These are phyloP conservation scores for Lathyrus aphaca DNA, from an alignment of 306 rosid genomes.

Conservation along the genomic window DNA sequence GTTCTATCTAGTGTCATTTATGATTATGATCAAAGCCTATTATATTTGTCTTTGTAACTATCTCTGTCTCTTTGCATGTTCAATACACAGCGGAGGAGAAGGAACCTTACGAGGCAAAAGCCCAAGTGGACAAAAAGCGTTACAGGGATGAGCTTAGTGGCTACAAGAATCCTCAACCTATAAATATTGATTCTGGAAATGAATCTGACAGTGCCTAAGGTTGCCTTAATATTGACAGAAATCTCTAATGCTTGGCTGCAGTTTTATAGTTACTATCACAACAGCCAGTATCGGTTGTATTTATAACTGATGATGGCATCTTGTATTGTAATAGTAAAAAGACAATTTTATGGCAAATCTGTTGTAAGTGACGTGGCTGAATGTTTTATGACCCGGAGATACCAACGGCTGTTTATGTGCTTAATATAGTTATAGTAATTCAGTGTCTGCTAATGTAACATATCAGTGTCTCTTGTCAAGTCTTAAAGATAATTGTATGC, in stretches of 20 bases:
- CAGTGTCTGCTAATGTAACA: neutral
- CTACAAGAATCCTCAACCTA: constrained; percentile 87
- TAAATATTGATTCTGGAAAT: constrained; percentile 83
- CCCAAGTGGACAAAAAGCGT: constrained; percentile 85
- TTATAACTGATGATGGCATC: neutral
- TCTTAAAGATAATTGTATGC: neutral
- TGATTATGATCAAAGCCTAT: constrained; percentile 13
- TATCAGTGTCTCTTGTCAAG: neutral
- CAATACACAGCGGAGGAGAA: constrained; percentile 53
- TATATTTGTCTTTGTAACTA: neutral
- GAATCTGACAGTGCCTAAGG: constrained; percentile 71
- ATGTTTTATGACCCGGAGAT: neutral
- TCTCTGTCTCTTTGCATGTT: constrained; percentile 29
- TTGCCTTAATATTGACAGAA: constrained; percentile 1
- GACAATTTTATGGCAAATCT: neutral
- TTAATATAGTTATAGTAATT: neutral
- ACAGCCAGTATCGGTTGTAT: constrained; percentile 1
- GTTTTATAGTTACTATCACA: constrained; percentile 3
- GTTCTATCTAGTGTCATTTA: neutral
- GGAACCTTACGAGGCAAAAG: constrained; percentile 80
- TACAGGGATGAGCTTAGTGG: constrained; percentile 92
- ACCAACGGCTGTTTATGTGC: neutral
- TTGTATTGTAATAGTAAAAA: neutral
- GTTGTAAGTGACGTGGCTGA: neutral
- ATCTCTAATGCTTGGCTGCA: constrained; percentile 1